Evolutionary conservation across 2,329 filamentous ascomycete species (phyloP), one percentile per base, ranked within the genome.

Genomic region (Sphaerulina populicola): DNA sequence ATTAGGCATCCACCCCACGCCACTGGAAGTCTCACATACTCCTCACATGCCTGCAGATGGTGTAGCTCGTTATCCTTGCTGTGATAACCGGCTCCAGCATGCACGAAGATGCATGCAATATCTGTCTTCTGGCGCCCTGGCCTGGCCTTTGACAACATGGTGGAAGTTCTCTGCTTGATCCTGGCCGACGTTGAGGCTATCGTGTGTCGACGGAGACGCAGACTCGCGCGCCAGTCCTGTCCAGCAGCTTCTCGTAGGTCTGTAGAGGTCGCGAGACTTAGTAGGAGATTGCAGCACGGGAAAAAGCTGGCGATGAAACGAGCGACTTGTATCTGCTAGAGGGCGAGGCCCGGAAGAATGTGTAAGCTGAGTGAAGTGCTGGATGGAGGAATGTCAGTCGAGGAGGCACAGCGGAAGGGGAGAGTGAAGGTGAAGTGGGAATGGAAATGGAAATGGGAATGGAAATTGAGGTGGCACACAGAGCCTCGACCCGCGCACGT

Each of bases 11-110:
- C 6, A n/a, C 2, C 29, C 4, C 6, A n/a, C n/a, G 11, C 4
- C 12, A 18, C 36, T 6, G 9, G 4, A 18, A 18, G 27, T 23
- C 11, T n/a, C 8, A 74, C 88, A 71, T 75, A 96, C 91, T 91
- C 84, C 64, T 85, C 84, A 69, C 93, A 97, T 38, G 89, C 89
- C 63, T 83, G 77, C 8, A 98, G 78, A 65, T 98, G 93, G 35
- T 86, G 76, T 50, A 77, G 75, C 67, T 98, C 90, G 65, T 97
- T 97, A 54, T 86, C 80, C 21, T 80, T 74, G 65, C 89, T 96
- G 68, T 98, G 93, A 63, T 88, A 98, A 3, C 93, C 93, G 12
- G 93, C 93, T 31, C 93, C 93, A 35, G 91, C 93, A 69, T 98
- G 93, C 40, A 98, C 84, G 68, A 95, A 97, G 47, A 98, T 91